phyloP scores from a whole-genome alignment of 2,329 filamentous ascomycete species.

The Immersiporthe knoxdaviesiana region DNA sequence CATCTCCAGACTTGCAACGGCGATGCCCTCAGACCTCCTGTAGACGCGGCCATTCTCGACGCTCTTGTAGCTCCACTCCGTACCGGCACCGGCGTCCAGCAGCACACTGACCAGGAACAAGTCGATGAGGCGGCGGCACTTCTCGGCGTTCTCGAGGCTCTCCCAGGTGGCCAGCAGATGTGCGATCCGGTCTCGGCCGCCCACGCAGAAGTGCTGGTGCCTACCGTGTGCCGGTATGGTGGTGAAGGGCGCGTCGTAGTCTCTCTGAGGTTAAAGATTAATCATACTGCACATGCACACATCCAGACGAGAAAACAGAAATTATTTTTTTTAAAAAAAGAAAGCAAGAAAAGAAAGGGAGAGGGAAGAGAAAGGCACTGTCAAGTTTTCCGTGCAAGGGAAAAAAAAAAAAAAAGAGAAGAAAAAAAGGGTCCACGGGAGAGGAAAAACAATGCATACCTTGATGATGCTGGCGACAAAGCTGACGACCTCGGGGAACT shows the following conservation, averaged over 20 bases:
- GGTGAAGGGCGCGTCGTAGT: conserved; percentile 59
- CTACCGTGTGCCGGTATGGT: conserved; percentile 83
- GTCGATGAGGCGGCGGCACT: conserved; percentile 75
- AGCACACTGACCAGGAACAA: conserved; percentile 80
- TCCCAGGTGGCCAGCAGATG: conserved; percentile 70
- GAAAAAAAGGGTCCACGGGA: neutral
- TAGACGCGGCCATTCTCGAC: conserved; percentile 84
- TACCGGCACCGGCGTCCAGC: conserved; percentile 87
- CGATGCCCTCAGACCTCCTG: conserved; percentile 84
- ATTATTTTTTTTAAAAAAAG: too few relatives aligned
- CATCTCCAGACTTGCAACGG: conserved; percentile 80
- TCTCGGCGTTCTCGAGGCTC: conserved; percentile 71
- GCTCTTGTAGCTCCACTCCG: conserved; percentile 89
- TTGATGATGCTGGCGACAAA: conserved; percentile 96
- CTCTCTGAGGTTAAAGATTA: conserved; percentile 44
- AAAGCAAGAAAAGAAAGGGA: neutral
- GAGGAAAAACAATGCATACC: conserved; percentile 53
- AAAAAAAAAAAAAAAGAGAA: too few relatives aligned
- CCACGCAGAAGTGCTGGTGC: conserved; percentile 85
- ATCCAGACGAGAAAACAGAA: neutral
- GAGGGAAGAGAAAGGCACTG: too few relatives aligned
- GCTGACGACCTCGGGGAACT: conserved; percentile 79
- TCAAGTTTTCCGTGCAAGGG: neutral
- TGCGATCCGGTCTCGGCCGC: conserved; percentile 73
- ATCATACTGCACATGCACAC: neutral